Evolutionary conservation across 139 green algal species (phyloP).

Genomic region (Eudorina sp.): DNA sequence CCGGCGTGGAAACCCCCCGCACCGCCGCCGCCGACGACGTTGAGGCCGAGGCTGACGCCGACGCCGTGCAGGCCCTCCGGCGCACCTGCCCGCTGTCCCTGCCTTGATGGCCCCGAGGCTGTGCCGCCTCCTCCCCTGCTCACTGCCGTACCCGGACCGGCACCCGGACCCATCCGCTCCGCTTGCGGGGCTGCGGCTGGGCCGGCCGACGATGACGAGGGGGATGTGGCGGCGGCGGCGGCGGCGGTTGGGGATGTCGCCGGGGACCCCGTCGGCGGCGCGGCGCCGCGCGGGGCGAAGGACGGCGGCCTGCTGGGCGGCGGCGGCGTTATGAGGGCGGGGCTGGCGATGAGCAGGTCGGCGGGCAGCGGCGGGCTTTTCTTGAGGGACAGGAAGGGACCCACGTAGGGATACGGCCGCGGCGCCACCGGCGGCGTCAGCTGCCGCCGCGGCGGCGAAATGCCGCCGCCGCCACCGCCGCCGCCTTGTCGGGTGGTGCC

Average conservation of each 20-base stretch:
- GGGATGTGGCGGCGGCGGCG: no score
- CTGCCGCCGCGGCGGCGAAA: not conserved
- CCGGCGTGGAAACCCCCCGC: not conserved
- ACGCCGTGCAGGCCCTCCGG: no score
- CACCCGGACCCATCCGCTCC: not conserved
- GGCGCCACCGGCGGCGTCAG: not conserved
- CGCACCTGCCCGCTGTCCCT: not conserved
- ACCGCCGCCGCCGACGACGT: not conserved
- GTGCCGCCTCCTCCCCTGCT: not conserved
- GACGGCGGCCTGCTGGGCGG: not conserved
- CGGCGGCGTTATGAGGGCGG: no score
- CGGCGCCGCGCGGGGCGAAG: not conserved
- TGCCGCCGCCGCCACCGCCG: not conserved
- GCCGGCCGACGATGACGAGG: no score
- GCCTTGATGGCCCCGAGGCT: not conserved
- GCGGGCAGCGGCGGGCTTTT: not conserved
- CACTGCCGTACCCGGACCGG: not conserved
- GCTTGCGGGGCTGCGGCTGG: no score
- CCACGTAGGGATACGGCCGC: conserved; percentile 24
- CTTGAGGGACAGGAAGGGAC: conserved; percentile 16
- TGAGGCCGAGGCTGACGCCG: not conserved
- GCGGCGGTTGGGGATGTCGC: no score
- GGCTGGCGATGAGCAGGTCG: not conserved
- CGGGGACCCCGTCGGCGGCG: no score
- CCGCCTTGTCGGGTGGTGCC: not conserved